These are phyloP conservation scores for Pythium sukuiense DNA, from an alignment of 352 stramenopile species.

Conservation along the genomic window DNA sequence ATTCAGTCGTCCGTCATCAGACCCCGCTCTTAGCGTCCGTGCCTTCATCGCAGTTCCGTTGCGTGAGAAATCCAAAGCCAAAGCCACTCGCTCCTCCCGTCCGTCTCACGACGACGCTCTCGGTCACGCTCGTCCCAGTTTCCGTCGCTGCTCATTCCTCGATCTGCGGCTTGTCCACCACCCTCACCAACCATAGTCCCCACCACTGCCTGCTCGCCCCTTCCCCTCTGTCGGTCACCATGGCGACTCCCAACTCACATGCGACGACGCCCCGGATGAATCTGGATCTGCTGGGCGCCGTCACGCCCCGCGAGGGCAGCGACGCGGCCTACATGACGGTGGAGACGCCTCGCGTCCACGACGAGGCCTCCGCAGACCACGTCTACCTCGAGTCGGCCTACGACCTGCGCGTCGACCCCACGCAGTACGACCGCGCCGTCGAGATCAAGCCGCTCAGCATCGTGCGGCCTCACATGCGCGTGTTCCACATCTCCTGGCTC, in stretches of 20 bases:
- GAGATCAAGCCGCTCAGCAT: constrained; percentile 81
- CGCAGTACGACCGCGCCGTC: constrained; percentile 69
- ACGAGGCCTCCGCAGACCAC: constrained; percentile 12
- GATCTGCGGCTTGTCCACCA: neutral
- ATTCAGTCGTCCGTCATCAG: constrained; percentile 1
- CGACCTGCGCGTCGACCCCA: constrained; percentile 47
- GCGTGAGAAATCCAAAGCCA: neutral
- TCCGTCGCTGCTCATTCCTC: neutral
- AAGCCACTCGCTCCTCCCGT: neutral
- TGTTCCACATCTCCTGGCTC: constrained; percentile 92
- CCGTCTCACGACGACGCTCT: neutral
- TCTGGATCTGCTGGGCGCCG: constrained; percentile 15
- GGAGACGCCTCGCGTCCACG: constrained; percentile 18
- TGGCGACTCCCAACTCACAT: neutral
- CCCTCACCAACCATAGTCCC: neutral
- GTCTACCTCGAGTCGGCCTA: constrained; percentile 29
- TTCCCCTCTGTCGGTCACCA: neutral
- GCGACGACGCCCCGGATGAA: neutral
- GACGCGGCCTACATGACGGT: constrained; percentile 22
- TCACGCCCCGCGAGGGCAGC: constrained; percentile 14
- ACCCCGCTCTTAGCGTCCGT: neutral
- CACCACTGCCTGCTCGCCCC: neutral
- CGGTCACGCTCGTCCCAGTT: neutral
- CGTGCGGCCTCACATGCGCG: constrained; percentile 92
- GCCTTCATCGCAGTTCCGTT: neutral